Conservation (phyloP, 345 rosid genomes). For the Cardamine resedifolia region DNA sequence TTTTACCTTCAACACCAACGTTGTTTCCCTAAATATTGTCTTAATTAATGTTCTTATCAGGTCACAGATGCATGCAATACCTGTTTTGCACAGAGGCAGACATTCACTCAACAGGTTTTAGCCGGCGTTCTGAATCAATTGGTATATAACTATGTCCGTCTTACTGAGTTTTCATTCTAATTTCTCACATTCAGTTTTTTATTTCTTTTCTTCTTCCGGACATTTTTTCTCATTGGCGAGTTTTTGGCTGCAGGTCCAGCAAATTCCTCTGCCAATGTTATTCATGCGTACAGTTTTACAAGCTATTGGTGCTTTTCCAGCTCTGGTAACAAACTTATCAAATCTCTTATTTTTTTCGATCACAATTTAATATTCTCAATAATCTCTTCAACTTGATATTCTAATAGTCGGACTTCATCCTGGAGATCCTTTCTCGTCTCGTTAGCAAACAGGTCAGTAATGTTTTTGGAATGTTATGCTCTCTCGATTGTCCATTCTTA, state of each 20-base stretch:
- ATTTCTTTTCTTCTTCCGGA: not conserved
- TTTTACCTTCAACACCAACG: slow-evolving; percentile 19
- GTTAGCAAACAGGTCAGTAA: slow-evolving; percentile 83
- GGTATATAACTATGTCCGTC: slow-evolving; percentile 45
- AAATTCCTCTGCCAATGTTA: slow-evolving; percentile 92
- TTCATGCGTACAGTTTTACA: slow-evolving; percentile 99
- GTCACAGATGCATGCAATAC: slow-evolving; percentile 93
- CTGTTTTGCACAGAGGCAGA: slow-evolving; percentile 84
- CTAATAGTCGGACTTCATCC: slow-evolving; percentile 75
- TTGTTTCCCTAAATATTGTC: slow-evolving; percentile 19
- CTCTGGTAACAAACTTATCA: slow-evolving; percentile 56
- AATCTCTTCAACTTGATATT: slow-evolving; percentile 15
- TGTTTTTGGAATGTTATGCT: slow-evolving; percentile 1
- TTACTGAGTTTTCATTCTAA: not conserved
- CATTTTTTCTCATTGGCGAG: slow-evolving; percentile 14
- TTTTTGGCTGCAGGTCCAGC: slow-evolving; percentile 77
- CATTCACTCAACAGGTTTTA: slow-evolving; percentile 91
- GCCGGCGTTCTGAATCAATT: slow-evolving; percentile 95
- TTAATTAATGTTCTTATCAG: slow-evolving; percentile 46
- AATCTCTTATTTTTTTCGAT: slow-evolving; percentile 2
- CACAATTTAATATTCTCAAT: slow-evolving; percentile 3
- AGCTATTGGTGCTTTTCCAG: slow-evolving; percentile 96
- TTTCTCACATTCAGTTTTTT: not conserved
- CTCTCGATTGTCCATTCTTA: slow-evolving; percentile 10
- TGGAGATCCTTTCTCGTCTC: slow-evolving; percentile 96